Evolutionary conservation across 192 early-diverging fungal species (phyloP).

Genomic region (Backusella liffmaniae): DNA sequence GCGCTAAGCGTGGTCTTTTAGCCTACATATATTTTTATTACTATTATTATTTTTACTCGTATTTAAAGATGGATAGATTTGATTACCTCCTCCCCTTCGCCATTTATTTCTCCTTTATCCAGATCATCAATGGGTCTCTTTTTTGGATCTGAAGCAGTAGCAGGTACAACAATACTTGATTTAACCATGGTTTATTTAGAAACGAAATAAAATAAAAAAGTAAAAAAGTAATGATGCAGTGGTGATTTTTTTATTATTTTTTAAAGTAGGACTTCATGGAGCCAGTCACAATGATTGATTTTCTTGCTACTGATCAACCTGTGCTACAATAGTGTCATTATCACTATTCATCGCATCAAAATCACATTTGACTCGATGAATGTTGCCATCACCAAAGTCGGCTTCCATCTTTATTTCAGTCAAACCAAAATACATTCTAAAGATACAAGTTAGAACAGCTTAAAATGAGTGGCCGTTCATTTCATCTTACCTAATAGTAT

Average conservation of each 20-base stretch:
- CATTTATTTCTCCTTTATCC: neutral
- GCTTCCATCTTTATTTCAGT: conserved; percentile 52
- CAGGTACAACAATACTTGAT: conserved; percentile 35
- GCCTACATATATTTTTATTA: neutral
- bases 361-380: conserved; percentile 4
- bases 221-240: neutral
- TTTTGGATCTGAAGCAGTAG: neutral
- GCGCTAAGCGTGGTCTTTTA: conserved; percentile 42
- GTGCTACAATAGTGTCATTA: neutral
- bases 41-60: too few relatives aligned
- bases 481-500: conserved; percentile 25
- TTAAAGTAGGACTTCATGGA: neutral
- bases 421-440: conserved; percentile 50
- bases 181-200: conserved; percentile 16
- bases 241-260: neutral
- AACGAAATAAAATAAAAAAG: neutral
- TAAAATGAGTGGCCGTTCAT: neutral
- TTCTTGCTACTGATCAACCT: neutral
- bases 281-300: neutral
- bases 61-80: neutral
- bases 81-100: neutral
- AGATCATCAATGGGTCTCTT: conserved; percentile 13
- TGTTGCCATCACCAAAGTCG: conserved; percentile 39
- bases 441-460: neutral
- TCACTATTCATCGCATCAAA: neutral